Conservation (phyloP, 805 yeast genomes). For the Saccharomycopsis vini region DNA sequence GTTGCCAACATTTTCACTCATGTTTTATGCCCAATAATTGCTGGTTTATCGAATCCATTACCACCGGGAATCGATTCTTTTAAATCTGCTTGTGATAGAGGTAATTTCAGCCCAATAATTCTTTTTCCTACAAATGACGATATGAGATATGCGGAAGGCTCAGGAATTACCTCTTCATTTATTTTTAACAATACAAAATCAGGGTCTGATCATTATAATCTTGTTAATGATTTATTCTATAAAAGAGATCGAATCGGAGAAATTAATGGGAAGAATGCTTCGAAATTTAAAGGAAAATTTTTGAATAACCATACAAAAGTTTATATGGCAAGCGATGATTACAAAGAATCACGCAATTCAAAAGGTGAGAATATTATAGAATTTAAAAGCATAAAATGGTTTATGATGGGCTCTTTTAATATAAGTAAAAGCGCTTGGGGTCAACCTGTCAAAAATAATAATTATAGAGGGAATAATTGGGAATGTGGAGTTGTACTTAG, state of each 20-base stretch:
- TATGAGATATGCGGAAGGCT: constrained; percentile 8
- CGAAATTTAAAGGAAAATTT: constrained; percentile 1
- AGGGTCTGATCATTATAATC: constrained; percentile 7
- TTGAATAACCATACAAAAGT: constrained; percentile 17
- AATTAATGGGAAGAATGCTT: not conserved
- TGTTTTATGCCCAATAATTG: constrained; percentile 32
- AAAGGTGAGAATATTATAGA: not conserved
- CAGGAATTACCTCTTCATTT: constrained; percentile 1
- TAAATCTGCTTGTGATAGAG: not conserved
- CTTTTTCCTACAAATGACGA: constrained; percentile 16
- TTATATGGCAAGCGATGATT: constrained; percentile 8
- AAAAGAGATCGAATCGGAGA: constrained; percentile 12
- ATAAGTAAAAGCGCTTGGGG: constrained; percentile 19
- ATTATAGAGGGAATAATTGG: constrained; percentile 13
- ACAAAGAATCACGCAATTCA: not conserved
- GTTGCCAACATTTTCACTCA: constrained; percentile 32
- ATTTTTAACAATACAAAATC: constrained; percentile 2
- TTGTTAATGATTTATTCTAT: constrained; percentile 6
- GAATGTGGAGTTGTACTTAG: constrained; percentile 16
- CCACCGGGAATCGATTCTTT: constrained; percentile 11
- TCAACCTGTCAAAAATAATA: not conserved
- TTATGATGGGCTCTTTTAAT: constrained; percentile 16
- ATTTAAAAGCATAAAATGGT: constrained; percentile 13
- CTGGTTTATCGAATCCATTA: constrained; percentile 16
- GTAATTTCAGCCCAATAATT: constrained; percentile 11